phyloP scores from a whole-genome alignment of 495 filamentous ascomycete species.

The Penicilliopsis zonata region DNA sequence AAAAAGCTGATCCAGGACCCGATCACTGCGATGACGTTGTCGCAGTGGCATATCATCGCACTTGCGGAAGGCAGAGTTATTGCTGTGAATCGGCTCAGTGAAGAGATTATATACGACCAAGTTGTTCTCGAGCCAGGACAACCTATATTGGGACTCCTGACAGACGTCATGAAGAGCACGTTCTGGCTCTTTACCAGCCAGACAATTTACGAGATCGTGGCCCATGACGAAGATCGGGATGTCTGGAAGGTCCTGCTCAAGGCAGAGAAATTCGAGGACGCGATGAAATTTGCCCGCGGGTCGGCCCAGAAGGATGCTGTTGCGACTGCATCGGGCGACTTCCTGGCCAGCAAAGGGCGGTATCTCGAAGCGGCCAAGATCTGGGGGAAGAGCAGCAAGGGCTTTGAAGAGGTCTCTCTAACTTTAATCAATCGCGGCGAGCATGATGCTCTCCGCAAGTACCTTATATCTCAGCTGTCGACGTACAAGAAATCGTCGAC shows the following conservation, averaged over 20 bases:
- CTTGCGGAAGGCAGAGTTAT: slow-evolving; percentile 72
- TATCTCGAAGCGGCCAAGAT: slow-evolving; percentile 77
- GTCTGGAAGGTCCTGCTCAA: slow-evolving; percentile 87
- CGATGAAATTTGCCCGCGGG: slow-evolving; percentile 65
- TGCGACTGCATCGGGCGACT: slow-evolving; percentile 80
- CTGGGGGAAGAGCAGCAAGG: slow-evolving; percentile 91
- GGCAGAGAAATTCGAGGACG: slow-evolving; percentile 75
- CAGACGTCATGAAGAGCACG: slow-evolving; percentile 85
- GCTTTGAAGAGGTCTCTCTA: slow-evolving; percentile 90
- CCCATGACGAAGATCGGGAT: slow-evolving; percentile 81
- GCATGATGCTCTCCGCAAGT: slow-evolving; percentile 83
- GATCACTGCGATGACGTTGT: slow-evolving; percentile 70
- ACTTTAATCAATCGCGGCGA: slow-evolving; percentile 82
- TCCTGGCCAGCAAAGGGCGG: slow-evolving; percentile 64
- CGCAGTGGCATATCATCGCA: slow-evolving; percentile 86
- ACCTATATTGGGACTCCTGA: slow-evolving; percentile 63
- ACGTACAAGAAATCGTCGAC: slow-evolving; percentile 69
- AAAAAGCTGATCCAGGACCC: slow-evolving; percentile 52
- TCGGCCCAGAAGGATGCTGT: slow-evolving; percentile 76
- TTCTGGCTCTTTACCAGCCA: slow-evolving; percentile 89
- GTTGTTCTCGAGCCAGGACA: slow-evolving; percentile 71
- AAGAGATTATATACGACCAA: slow-evolving; percentile 75
- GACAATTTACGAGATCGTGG: slow-evolving; percentile 88
- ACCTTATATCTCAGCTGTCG: slow-evolving; percentile 72
- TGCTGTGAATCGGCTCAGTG: slow-evolving; percentile 74